Percentiles rank a stretch among this genome's conserved stretches.
Conservation (phyloP, 352 stramenopile species). For the Phytophthora sojae region DNA sequence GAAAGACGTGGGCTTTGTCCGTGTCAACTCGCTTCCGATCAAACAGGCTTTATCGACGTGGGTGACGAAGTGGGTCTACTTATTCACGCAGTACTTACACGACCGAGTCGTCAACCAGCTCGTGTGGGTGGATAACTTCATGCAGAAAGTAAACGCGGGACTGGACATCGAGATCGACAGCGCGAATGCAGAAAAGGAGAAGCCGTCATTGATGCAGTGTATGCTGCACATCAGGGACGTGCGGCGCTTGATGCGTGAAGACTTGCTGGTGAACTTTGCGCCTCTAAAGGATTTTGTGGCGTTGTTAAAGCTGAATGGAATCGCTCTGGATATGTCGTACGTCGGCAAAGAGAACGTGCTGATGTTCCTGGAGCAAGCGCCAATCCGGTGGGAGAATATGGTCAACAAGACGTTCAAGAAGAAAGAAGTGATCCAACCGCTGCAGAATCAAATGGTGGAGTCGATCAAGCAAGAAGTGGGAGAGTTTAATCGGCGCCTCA, state of each 20-base stretch:
- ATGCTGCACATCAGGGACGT: conserved; percentile 93
- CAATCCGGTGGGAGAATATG: conserved; percentile 92
- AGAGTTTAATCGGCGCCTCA: conserved; percentile 79
- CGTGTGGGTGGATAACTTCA: conserved; percentile 89
- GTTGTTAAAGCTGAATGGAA: conserved; percentile 89
- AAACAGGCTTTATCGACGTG: conserved; percentile 95
- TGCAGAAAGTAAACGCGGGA: conserved; percentile 74
- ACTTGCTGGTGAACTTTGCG: conserved; percentile 77
- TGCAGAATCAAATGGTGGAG: conserved; percentile 91
- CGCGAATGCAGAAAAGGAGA: conserved; percentile 52
- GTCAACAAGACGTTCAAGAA: conserved; percentile 95
- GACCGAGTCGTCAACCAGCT: conserved; percentile 89
- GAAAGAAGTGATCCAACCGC: conserved; percentile 91
- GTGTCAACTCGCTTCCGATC: conserved; percentile 94
- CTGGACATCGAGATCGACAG: conserved; percentile 72
- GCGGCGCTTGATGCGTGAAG: conserved; percentile 80
- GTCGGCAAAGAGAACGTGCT: conserved; percentile 87
- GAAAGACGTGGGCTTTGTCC: conserved; percentile 92
- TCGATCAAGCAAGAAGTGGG: conserved; percentile 74
- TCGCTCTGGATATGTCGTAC: conserved; percentile 89
- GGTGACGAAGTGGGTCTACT: conserved; percentile 96
- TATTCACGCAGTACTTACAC: conserved; percentile 94
- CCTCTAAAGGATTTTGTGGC: conserved; percentile 83
- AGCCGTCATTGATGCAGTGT: conserved; percentile 80
- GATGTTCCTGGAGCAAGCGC: conserved; percentile 88